Base-by-base conservation (phyloP, 345 rosid genomes). In the Dimocarpus longan region DNA sequence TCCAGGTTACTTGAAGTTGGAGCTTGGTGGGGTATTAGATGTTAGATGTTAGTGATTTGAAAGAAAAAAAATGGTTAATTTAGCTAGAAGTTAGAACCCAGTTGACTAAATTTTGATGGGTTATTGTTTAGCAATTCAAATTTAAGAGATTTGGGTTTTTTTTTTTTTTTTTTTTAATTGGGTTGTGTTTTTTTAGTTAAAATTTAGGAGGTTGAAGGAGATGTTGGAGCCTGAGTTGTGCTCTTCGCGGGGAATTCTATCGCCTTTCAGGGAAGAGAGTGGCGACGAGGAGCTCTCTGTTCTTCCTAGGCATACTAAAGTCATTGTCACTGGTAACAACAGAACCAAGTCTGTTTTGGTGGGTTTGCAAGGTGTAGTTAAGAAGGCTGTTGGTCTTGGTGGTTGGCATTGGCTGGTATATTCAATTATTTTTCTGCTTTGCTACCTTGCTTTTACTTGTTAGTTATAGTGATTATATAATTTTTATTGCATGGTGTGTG, bases 391-490 rank as follows among this genome's bases (percentile, higher is more conserved):
- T 32, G 94, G 94, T 13, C 92, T 91, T 15, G 94, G 94, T 28
- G 94, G 94, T 75, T 91, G 94, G 94, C 94, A 91, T 80, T 91
- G 94, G 94, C 92, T 91, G 92, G 94, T 91, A 89, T 48, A 10
- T 50, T 48, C 65, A 16, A 40, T 37, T 32, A 26, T 0, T 57
- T 48, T 28, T 4, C 39, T 10, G 15, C 16, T 42, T 65, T 11
- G 56, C 16, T 59, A 57, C 21, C 26, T 19, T 60, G 65, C 28
- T 60, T 59, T 21, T 60, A 60, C 65, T 21, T 8, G 22, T 60
- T 60, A 21, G 12, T 46, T 4, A 46, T 1, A 4, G 8, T 46
- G 52, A 46, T 46, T 46, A 11, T 11, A 26, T 26, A 26, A 26
- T 26, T 26, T 26, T 0, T 26, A 46, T 46, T 19, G 65, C 24